phyloP scores from a whole-genome alignment of 1,139 yeast genomes.

The Lodderomyces pseudojiufengensis region DNA sequence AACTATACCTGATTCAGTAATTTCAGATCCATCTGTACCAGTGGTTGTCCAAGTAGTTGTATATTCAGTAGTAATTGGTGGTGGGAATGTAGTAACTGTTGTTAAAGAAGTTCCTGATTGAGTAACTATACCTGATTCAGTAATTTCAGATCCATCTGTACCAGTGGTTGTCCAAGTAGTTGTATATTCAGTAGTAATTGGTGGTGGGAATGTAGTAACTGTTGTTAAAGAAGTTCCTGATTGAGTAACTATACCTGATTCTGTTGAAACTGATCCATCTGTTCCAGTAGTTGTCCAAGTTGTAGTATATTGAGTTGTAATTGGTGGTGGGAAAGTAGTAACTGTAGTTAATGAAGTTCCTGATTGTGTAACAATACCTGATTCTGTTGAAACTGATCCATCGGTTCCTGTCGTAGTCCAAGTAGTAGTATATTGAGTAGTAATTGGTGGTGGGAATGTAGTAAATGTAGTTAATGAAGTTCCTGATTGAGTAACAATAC shows the following conservation, averaged over 20 bases:
- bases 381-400: constrained; percentile 11
- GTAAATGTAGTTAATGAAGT: constrained; percentile 5
- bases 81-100: constrained; percentile 5
- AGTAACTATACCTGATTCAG: constrained; percentile 10
- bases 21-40: constrained; percentile 3
- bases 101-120: constrained; percentile 5
- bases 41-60: constrained; percentile 2
- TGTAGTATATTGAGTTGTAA: constrained; percentile 15
- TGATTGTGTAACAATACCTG: constrained; percentile 7
- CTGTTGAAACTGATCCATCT: constrained; percentile 16
- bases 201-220: constrained; percentile 3
- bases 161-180: constrained; percentile 18
- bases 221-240: constrained; percentile 7
- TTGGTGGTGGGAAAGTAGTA: constrained; percentile 3
- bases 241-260: constrained; percentile 13
- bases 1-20: constrained; percentile 12
- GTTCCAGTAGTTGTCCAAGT: constrained; percentile 17
- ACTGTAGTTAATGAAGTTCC: constrained; percentile 7
- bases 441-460: constrained; percentile 2
- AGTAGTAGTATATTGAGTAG: constrained; percentile 15
- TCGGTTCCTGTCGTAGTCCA: constrained; percentile 6
- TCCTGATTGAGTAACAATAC: constrained; percentile 5
- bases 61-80: background rate
- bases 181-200: constrained; percentile 13
- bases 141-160: constrained; percentile 14